Conservation (phyloP, 805 yeast species). For the Candida ulmi region DNA sequence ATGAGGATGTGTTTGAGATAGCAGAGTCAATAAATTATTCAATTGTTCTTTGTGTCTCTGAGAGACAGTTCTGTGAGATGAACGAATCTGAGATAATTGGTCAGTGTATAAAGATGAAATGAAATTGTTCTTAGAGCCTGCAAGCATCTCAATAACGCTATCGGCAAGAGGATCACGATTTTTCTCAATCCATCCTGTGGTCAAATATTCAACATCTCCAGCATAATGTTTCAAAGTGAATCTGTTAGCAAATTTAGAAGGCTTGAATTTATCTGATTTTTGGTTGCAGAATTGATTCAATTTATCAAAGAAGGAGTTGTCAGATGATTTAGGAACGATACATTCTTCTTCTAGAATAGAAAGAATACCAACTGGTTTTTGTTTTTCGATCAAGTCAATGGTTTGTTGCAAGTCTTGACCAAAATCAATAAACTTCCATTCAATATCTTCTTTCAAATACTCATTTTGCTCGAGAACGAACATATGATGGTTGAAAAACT, state of each 20-base stretch:
- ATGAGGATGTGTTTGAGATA: conserved; percentile 85
- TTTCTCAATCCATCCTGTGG: conserved; percentile 90
- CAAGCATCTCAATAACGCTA: conserved; percentile 55
- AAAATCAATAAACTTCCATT: conserved; percentile 94
- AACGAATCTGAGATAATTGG: conserved; percentile 27
- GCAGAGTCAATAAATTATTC: conserved; percentile 59
- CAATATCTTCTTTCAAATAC: conserved; percentile 86
- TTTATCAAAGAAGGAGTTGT: conserved; percentile 76
- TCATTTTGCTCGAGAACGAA: conserved; percentile 97
- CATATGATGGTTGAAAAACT: conserved; percentile 96
- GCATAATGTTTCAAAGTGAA: conserved; percentile 91
- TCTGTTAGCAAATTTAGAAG: conserved; percentile 71
- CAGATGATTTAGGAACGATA: conserved; percentile 86
- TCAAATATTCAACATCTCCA: conserved; percentile 89
- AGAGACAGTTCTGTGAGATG: conserved; percentile 72
- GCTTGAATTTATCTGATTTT: conserved; percentile 52
- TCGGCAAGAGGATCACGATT: conserved; percentile 92
- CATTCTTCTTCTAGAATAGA: conserved; percentile 92
- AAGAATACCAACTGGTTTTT: conserved; percentile 70
- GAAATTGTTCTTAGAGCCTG: conserved; percentile 50
- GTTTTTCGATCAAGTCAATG: conserved; percentile 81
- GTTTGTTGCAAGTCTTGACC: conserved; percentile 95
- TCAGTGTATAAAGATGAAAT: conserved; percentile 48
- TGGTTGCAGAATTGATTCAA: conserved; percentile 59
- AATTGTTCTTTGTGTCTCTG: conserved; percentile 87